These are phyloP conservation scores for Cercospora sesami DNA, from an alignment of 2,329 filamentous ascomycete species.

Conservation along the genomic window DNA sequence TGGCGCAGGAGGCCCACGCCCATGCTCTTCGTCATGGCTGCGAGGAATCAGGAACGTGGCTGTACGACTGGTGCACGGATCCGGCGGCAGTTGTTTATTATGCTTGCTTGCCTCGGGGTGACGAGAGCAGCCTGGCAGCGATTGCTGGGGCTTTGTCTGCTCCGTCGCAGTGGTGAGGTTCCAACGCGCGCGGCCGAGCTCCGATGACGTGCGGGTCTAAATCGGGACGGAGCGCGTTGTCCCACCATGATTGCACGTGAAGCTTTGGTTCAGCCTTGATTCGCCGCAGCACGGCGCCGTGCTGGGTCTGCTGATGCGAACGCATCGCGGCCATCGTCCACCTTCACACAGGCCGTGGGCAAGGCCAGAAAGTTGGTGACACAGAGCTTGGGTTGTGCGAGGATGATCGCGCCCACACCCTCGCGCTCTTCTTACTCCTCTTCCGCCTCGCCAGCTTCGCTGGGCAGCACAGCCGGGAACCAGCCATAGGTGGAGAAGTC, in stretches of 20 bases:
- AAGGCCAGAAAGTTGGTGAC: constrained; percentile 5
- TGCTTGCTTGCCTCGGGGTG: constrained; percentile 13
- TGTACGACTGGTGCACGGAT: constrained; percentile 16
- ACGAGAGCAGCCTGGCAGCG: constrained; percentile 3
- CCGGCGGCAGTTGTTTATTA: constrained; percentile 8
- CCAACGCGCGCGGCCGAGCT: constrained; percentile 2
- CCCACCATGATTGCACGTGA: constrained; percentile 18
- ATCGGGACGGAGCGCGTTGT: constrained; percentile 17
- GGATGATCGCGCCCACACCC: constrained; percentile 9
- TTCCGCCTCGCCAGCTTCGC: constrained; percentile 32
- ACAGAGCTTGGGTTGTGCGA: neutral
- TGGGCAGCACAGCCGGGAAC: constrained; percentile 45
- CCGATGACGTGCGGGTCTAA: constrained; percentile 17
- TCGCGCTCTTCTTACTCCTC: constrained; percentile 9
- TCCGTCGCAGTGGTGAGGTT: constrained; percentile 9
- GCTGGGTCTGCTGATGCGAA: constrained; percentile 18
- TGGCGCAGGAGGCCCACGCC: constrained; percentile 16
- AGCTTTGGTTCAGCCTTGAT: constrained; percentile 22
- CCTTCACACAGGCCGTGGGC: neutral
- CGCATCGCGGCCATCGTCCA: neutral
- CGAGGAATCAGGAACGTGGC: constrained; percentile 22
- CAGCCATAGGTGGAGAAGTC: constrained; percentile 51
- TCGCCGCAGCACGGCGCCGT: constrained; percentile 11
- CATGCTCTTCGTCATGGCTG: constrained; percentile 19
- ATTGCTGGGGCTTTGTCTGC: constrained; percentile 16